Evolutionary conservation across 441 rosid genomes (phyloP), one percentile per base, ranked within the genome.

Genomic region (Francoa sonchifolia): DNA sequence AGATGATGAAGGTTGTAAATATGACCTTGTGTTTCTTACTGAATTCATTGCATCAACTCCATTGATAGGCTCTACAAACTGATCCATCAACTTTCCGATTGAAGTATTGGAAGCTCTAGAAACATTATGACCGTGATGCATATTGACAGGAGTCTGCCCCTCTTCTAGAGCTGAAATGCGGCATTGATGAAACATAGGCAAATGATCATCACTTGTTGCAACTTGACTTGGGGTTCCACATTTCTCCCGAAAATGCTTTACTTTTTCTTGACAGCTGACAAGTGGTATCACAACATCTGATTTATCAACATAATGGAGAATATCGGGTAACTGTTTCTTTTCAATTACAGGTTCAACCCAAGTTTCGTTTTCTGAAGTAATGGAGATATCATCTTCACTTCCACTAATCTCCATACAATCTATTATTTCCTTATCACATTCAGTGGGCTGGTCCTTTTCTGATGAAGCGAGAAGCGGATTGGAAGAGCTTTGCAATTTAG

Each of bases 41-140:
- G 62, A 47, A 23, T 35, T 56, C 32, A 37, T 50, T 43, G 43
- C 54, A 50, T 40, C 34, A 59, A 39, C 57, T 30, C 48, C 62
- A 39, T 12, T 54, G 31, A 41, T 22, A 37, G 52, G 33, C 29
- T 53, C 55, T 29, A 34, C 57, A 29, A 50, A 56, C 45, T 37
- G 40, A 48, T 59, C 47, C 37, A 33, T 17, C 30, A 37, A 59
- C 37, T 14, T 41, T 22, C 52, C 23, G 10, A 45, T 18, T 13
- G 40, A 42, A 39, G 11, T n/a, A n/a, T n/a, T 54, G 34, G 50
- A 54, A 55, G 48, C 44, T 22, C 46, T 36, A 7, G 60, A 18
- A 45, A 42, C 46, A 51, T 38, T 39, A 27, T 39, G 38, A 13
- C 37, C 36, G 9, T 33, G 21, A 8, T 26, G 55, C 38, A 61